Conservation (phyloP, 2,329 filamentous ascomycete genomes). For the Botrytis fabae region DNA sequence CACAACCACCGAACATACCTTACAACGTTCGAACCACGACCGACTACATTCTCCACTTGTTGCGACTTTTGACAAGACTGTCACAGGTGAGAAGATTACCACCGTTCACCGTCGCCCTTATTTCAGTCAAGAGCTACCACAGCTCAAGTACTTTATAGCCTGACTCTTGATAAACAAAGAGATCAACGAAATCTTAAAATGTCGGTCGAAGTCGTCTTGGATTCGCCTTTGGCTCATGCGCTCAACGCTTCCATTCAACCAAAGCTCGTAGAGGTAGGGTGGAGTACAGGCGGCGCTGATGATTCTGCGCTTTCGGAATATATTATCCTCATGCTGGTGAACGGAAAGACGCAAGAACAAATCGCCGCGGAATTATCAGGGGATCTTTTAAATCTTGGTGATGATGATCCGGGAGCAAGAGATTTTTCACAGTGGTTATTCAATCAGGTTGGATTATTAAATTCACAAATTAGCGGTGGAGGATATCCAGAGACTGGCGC, state of each 20-base stretch:
- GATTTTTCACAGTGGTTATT: slow-evolving; percentile 95
- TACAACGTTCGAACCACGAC: not conserved
- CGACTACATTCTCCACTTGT: not conserved
- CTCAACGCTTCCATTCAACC: slow-evolving; percentile 81
- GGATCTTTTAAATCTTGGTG: slow-evolving; percentile 78
- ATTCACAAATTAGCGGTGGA: slow-evolving; percentile 59
- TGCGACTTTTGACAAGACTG: not conserved
- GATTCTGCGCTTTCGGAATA: slow-evolving; percentile 89
- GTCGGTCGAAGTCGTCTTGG: slow-evolving; percentile 73
- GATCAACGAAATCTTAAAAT: slow-evolving; percentile 52
- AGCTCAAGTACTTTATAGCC: slow-evolving; percentile 11
- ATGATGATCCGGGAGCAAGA: slow-evolving; percentile 78
- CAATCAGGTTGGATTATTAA: slow-evolving; percentile 71
- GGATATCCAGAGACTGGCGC: slow-evolving; percentile 19
- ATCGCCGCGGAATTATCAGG: slow-evolving; percentile 85
- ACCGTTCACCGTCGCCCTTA: not conserved
- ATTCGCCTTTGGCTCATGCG: slow-evolving; percentile 81
- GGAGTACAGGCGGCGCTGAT: slow-evolving; percentile 75
- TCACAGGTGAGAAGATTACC: not conserved
- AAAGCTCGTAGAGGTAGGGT: slow-evolving; percentile 90
- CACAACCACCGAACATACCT: not conserved
- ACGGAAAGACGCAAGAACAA: slow-evolving; percentile 88
- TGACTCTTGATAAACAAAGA: slow-evolving; percentile 25
- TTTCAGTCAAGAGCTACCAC: slow-evolving; percentile 13
- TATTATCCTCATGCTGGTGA: slow-evolving; percentile 94